A percentile compares a stretch with the other conserved stretches of the same genome.
Conservation (phyloP, 306 rosid genomes). For the Echinosophora koreensis region DNA sequence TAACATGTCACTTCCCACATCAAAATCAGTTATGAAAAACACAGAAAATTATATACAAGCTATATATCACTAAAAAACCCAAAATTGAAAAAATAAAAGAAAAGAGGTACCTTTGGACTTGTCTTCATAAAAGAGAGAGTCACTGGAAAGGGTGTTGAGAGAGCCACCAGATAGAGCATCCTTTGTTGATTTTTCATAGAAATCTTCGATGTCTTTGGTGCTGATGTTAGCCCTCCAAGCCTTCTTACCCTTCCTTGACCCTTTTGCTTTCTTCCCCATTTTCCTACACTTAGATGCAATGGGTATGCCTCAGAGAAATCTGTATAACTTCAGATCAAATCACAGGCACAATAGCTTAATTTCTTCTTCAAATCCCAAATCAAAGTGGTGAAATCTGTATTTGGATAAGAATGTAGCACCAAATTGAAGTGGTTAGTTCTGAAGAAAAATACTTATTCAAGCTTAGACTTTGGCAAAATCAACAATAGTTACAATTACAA, state of each 20-base stretch:
- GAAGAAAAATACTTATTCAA: neutral
- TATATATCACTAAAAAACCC: too few species aligned
- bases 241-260: constrained; percentile 87
- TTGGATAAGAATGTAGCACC: too few species aligned
- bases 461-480: neutral
- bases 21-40: neutral
- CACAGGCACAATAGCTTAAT: too few species aligned
- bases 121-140: constrained; percentile 73
- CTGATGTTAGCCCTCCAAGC: constrained; percentile 92
- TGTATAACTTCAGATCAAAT: too few species aligned
- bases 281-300: neutral
- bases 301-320: too few species aligned
- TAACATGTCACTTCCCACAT: neutral
- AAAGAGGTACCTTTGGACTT: constrained; percentile 64
- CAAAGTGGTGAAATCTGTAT: too few species aligned
- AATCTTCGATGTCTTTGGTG: constrained; percentile 74
- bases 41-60: too few species aligned
- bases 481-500: too few species aligned
- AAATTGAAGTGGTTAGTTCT: constrained; percentile 17
- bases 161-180: constrained; percentile 85
- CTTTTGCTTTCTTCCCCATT: constrained; percentile 87
- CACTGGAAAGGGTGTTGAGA: constrained; percentile 61
- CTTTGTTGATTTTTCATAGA: constrained; percentile 75
- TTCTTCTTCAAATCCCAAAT: too few species aligned
- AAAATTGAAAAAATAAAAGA: too few species aligned